phyloP scores from a whole-genome alignment of 176 grass and related monocot species.

The Raddia distichophylla region DNA sequence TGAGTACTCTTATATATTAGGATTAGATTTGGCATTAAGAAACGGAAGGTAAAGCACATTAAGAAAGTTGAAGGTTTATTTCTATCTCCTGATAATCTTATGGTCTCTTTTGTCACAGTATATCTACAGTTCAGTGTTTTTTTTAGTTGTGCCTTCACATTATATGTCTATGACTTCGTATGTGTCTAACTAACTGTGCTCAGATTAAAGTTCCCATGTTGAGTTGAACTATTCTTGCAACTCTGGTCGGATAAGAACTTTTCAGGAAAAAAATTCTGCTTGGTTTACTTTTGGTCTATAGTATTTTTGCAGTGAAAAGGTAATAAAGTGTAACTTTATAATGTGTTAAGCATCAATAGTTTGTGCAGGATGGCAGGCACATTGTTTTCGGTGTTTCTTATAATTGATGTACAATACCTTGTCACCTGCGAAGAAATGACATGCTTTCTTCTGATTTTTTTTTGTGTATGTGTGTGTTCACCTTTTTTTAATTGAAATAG shows the following conservation, averaged over 20 bases:
- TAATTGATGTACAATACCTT: not conserved
- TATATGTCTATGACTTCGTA: not conserved
- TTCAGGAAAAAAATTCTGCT: not conserved
- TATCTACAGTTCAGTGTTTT: not conserved
- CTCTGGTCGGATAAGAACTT: conserved; percentile 25
- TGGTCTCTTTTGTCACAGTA: not conserved
- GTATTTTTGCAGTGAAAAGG: not conserved
- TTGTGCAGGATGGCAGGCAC: too few relatives aligned
- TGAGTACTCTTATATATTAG: too few relatives aligned
- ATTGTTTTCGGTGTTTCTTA: too few relatives aligned
- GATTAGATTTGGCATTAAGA: too few relatives aligned
- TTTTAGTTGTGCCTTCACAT: not conserved
- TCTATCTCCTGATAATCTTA: not conserved
- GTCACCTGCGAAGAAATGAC: not conserved
- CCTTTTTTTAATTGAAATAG: not conserved
- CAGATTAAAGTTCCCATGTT: not conserved
- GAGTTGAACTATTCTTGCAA: conserved; percentile 19
- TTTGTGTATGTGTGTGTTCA: not conserved
- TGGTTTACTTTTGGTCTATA: not conserved
- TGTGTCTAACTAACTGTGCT: not conserved
- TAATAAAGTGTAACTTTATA: not conserved
- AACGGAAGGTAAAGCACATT: too few relatives aligned
- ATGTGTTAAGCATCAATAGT: not conserved
- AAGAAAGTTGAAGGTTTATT: conserved; percentile 89
- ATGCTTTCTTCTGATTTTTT: not conserved